These are phyloP conservation scores for Tagetes patula DNA, from an alignment of 129 eudicot species.

Conservation along the genomic window DNA sequence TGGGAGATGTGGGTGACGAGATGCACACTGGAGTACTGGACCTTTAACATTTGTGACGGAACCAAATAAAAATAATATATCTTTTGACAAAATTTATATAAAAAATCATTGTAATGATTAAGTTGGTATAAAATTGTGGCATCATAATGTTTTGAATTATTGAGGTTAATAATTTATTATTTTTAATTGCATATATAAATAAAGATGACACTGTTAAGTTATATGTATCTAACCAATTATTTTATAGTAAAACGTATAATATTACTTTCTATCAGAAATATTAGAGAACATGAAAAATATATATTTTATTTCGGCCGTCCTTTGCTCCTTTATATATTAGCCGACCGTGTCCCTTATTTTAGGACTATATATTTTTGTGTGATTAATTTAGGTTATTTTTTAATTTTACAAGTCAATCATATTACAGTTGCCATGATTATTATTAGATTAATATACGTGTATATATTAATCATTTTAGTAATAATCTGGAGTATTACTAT, in stretches of 20 bases:
- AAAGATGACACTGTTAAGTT: not conserved
- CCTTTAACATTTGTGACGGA: conserved; percentile 11
- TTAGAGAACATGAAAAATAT: not conserved
- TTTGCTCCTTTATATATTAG: not conserved
- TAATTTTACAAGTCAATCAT: not conserved
- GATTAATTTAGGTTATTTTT: not conserved
- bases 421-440: not conserved
- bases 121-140: not conserved
- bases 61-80: not conserved
- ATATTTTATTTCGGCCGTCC: conserved; percentile 4
- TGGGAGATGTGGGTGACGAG: not conserved
- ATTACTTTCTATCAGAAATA: not conserved
- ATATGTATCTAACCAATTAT: not conserved
- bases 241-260: not conserved
- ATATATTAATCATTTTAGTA: not conserved
- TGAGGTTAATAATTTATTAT: not conserved
- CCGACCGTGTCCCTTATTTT: not conserved
- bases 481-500: not conserved
- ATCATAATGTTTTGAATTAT: conserved; percentile 16
- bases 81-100: conserved; percentile 6
- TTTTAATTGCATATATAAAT: not conserved
- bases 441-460: not conserved
- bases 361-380: not conserved
- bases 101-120: not conserved
- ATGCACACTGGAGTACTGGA: not conserved